Base-by-base conservation (phyloP, 1,284 basidiomycete genomes). In the Leccinum subspadiceum region DNA sequence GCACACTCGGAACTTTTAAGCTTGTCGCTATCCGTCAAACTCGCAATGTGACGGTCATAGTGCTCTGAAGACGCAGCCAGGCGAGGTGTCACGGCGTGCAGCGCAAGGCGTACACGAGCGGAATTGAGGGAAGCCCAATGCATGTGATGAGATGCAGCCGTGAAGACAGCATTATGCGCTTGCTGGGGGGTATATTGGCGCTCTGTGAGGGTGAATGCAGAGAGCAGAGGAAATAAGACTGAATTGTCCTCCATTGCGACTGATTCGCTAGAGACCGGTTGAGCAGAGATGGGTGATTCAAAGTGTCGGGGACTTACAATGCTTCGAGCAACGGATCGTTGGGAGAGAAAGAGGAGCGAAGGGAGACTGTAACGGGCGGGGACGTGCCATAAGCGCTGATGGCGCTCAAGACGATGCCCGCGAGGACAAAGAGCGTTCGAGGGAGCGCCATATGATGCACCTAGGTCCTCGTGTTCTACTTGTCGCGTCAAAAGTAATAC, bases 321-420 rank as follows among this genome's bases (percentile, higher is more conserved):
- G 92, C 83, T 76, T 97, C 95, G 20, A 94, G 80, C 2, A 95
- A 71, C 8, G 89, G 78, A 10, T 90, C 85, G 5, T 90, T 83
- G 20, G 88, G 84, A 4, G 83, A 74, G 92, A 94, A 97, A 55
- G 90, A 90, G 2, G 94, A 89, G 63, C 85, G 83, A 29, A 97
- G 78, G 39, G 85, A 82, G 22, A 96, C 87, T 59, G 86, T 86
- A 13, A 96, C 87, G 1, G 90, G 87, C 12, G 92, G 90, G 44
- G 84, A 84, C 20, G 77, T 71, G 63, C 67, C 66, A 56, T 60
- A 56, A 9, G 57, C 63, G 8, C 53, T 20, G 9, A 71, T 56
- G 7, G 44, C 65, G 51, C 58, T 12, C 31, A 73, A 22, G n/a
- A 64, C 61, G 1, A 69, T n/a, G 49, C 71, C 64, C 13, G 41